These are phyloP conservation scores for Adansonia digitata DNA, from an alignment of 345 rosid species.

Conservation along the genomic window DNA sequence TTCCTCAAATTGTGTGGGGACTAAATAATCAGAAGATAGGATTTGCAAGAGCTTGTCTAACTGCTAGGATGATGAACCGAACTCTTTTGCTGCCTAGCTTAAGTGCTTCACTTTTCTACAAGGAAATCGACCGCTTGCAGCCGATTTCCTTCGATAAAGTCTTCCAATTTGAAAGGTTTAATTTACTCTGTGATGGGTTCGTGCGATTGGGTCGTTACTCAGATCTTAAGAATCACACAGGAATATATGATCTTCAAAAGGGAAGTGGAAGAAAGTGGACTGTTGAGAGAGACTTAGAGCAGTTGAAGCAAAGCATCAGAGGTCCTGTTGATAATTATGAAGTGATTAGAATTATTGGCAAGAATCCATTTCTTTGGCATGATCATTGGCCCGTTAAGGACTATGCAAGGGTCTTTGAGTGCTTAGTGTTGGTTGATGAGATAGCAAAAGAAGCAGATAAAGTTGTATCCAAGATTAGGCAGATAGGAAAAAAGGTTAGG, in stretches of 20 bases:
- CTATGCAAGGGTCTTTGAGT: constrained; percentile 82
- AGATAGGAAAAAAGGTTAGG: constrained; percentile 41
- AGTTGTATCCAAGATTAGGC: constrained; percentile 67
- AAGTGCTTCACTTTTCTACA: constrained; percentile 88
- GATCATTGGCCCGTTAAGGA: constrained; percentile 97
- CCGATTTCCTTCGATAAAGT: constrained; percentile 77
- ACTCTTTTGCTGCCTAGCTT: constrained; percentile 89
- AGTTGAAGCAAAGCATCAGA: constrained; percentile 38
- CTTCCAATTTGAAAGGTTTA: constrained; percentile 65
- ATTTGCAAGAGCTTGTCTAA: constrained; percentile 90
- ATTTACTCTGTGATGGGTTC: constrained; percentile 67
- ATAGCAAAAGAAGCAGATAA: constrained; percentile 67
- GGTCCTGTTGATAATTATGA: constrained; percentile 52
- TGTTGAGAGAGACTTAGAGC: constrained; percentile 62
- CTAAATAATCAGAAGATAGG: constrained; percentile 96
- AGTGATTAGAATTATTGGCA: constrained; percentile 59
- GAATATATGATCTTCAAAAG: constrained; percentile 48
- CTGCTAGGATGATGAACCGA: constrained; percentile 79
- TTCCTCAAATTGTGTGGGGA: constrained; percentile 97
- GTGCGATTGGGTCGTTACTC: constrained; percentile 60
- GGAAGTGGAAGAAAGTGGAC: constrained; percentile 99
- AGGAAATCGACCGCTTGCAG: constrained; percentile 69
- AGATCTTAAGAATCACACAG: constrained; percentile 43
- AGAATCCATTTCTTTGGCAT: constrained; percentile 93
- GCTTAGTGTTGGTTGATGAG: constrained; percentile 71